phyloP scores from a whole-genome alignment of 1,139 yeast genomes.

The Meyerozyma elateridarum region DNA sequence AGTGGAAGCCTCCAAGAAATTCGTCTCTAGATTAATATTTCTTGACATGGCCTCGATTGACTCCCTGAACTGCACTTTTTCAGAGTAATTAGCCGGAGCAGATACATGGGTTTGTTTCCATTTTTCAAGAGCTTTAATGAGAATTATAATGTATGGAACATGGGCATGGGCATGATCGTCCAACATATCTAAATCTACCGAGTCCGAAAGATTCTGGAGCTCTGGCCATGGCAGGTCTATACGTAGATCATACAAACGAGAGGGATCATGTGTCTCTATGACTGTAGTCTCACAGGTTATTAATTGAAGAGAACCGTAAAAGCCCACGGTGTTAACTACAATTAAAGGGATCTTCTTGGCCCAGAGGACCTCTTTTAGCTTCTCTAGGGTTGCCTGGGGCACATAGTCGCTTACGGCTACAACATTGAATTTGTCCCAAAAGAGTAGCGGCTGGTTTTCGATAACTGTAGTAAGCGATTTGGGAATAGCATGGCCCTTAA shows the following conservation, averaged over 20 bases:
- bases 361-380: slow-evolving; percentile 39
- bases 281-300: slow-evolving; percentile 52
- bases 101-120: slow-evolving; percentile 36
- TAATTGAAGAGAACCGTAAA: slow-evolving; percentile 61
- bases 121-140: slow-evolving; percentile 49
- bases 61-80: slow-evolving; percentile 46
- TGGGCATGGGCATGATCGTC: slow-evolving; percentile 56
- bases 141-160: slow-evolving; percentile 68
- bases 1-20: slow-evolving; percentile 67
- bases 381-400: slow-evolving; percentile 13
- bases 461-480: slow-evolving; percentile 18
- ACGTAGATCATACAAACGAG: slow-evolving; percentile 62
- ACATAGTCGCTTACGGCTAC: slow-evolving; percentile 45
- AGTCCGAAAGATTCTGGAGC: slow-evolving; percentile 47
- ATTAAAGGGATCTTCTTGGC: slow-evolving; percentile 48
- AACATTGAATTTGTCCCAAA: slow-evolving; percentile 51
- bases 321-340: slow-evolving; percentile 52
- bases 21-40: slow-evolving; percentile 43
- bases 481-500: slow-evolving; percentile 32
- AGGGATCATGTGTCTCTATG: slow-evolving; percentile 71
- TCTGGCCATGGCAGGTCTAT: slow-evolving; percentile 76
- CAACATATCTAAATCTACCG: slow-evolving; percentile 43
- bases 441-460: slow-evolving; percentile 16
- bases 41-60: slow-evolving; percentile 33
- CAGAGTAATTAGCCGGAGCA: slow-evolving; percentile 41